phyloP scores from a whole-genome alignment of 805 yeast species.

The Groenewaldozyma tartarivorans region DNA sequence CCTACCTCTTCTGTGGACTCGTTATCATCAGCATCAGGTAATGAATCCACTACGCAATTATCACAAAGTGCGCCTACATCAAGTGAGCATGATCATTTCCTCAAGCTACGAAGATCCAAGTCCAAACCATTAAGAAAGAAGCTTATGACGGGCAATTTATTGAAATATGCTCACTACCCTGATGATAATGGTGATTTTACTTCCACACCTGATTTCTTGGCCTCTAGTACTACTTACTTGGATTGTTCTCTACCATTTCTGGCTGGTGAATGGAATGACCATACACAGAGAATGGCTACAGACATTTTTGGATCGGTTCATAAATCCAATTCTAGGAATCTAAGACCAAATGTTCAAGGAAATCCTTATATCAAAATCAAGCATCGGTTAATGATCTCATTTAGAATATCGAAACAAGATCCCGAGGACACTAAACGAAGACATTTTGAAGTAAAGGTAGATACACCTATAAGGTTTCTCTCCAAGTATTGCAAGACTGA shows the following conservation, averaged over 20 bases:
- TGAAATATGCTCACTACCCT: background rate
- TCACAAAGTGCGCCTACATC: background rate
- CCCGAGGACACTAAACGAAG: constrained; percentile 52
- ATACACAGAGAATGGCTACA: too few relatives aligned
- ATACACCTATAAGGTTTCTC: constrained; percentile 82
- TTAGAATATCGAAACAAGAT: constrained; percentile 56
- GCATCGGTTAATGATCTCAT: constrained; percentile 88
- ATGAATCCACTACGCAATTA: background rate
- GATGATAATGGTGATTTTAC: too few relatives aligned
- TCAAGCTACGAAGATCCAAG: background rate
- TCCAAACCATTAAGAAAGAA: background rate
- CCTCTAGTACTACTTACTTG: constrained; percentile 3
- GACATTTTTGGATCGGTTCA: background rate
- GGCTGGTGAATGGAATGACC: too few relatives aligned
- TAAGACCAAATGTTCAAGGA: constrained; percentile 73
- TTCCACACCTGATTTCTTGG: too few relatives aligned
- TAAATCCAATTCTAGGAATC: background rate
- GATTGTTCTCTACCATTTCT: constrained; percentile 12
- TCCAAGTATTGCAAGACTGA: constrained; percentile 23
- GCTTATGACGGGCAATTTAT: background rate
- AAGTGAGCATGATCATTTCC: background rate
- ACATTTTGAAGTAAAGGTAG: constrained; percentile 90
- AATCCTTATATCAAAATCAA: constrained; percentile 71
- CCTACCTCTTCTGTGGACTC: background rate
- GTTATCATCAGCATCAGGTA: background rate